Evolutionary conservation across 2,329 filamentous ascomycete species (phyloP).

Genomic region (Bertia moriformis): DNA sequence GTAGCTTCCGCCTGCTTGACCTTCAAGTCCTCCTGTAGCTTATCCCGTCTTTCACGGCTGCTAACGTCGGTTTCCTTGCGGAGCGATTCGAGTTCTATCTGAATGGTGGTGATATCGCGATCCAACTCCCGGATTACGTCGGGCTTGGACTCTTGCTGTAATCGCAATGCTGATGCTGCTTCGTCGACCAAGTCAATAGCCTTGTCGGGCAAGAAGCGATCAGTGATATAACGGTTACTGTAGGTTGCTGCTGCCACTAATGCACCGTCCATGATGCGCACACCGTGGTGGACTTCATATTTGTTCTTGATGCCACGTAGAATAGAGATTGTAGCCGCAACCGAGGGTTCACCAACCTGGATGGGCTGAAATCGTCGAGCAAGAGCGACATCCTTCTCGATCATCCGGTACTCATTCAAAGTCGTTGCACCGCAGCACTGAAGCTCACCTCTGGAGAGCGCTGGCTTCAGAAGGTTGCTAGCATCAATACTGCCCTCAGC

Average conservation of each 20-base stretch:
- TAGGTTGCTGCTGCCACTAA: constrained; percentile 83
- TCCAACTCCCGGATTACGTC: constrained; percentile 87
- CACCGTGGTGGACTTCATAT: constrained; percentile 94
- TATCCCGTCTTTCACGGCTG: constrained; percentile 75
- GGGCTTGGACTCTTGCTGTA: constrained; percentile 94
- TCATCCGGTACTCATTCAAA: constrained; percentile 75
- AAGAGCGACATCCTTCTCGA: constrained; percentile 90
- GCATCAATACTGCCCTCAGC: constrained; percentile 94
- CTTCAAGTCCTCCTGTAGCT: constrained; percentile 65
- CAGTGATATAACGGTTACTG: constrained; percentile 91
- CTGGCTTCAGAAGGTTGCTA: constrained; percentile 85
- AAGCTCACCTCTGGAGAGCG: constrained; percentile 78
- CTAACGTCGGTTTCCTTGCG: constrained; percentile 86
- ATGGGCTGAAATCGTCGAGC: constrained; percentile 91
- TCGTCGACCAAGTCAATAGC: constrained; percentile 95
- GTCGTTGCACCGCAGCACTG: constrained; percentile 95
- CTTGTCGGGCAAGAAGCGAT: constrained; percentile 90
- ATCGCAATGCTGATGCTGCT: constrained; percentile 72
- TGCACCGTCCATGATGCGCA: constrained; percentile 82
- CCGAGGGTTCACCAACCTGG: constrained; percentile 76
- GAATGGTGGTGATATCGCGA: constrained; percentile 90
- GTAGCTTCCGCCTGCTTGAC: constrained; percentile 62
- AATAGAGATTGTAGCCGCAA: constrained; percentile 88
- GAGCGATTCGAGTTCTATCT: constrained; percentile 88
- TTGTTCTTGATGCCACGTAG: constrained; percentile 92